Base-by-base conservation (phyloP, 345 rosid genomes). In the Murraya paniculata region DNA sequence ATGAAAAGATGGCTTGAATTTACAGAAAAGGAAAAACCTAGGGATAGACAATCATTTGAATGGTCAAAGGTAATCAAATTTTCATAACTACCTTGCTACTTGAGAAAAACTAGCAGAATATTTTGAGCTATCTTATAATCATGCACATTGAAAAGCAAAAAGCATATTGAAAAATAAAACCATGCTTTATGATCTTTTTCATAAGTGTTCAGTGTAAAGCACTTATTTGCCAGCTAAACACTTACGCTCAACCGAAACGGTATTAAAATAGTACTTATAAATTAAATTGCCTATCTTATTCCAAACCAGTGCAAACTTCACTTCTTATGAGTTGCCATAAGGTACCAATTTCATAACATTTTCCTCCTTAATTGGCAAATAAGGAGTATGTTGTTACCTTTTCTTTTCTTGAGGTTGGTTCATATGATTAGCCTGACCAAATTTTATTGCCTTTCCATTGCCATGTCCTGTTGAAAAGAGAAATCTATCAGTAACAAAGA, bases 321-420 rank as follows among this genome's bases (percentile, higher is more conserved):
- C 36, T 35, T 33, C 18, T 76, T 76, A 35, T n/a, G 36, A 16
- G 28, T 68, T 72, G 55, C 25, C 68, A 76, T 33, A 65, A 16
- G 19, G n/a, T 22, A 7, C 25, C 21, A 65, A 21, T 64, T 64
- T 24, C 68, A n/a, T 39, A 31, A 24, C 25, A 45, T 24, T 50
- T 50, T 65, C 66, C 72, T 65, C 48, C 35, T 16, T 50, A 21
- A 53, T 55, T 33, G 13, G 5, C 16, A 36, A 24, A 13, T 9
- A 9, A 25, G 8, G 13, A 33, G 10, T 56, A 65, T 53, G 1
- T 31, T 2, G 18, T 65, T 87, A 91, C 98, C 94, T 90, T 85
- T 82, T 88, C 56, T 78, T 82, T 65, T 83, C 85, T 64, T 31
- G 66, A 78, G 80, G 81, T 79, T 72, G 81, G 68, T 84, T 78